These are phyloP conservation scores for Chalciporus pseudorubinellus DNA, from an alignment of 768 basidiomycete species.

Conservation along the genomic window DNA sequence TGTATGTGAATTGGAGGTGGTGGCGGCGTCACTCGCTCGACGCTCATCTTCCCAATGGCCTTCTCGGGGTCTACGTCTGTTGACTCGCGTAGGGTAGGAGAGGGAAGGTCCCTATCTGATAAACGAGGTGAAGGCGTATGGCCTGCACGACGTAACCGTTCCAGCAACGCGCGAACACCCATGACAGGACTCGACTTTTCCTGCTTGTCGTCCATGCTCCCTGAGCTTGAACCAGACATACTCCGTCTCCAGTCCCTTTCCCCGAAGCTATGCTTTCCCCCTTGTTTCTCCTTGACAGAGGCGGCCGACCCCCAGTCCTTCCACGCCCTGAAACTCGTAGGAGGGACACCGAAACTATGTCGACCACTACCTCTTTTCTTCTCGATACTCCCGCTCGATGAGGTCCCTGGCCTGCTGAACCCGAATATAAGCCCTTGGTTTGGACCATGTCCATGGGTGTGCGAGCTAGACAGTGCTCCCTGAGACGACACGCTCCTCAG, in stretches of 20 bases:
- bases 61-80: conserved; percentile 17
- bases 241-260: conserved; percentile 15
- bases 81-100: conserved; percentile 3
- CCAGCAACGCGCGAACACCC: conserved; percentile 29
- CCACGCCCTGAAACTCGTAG: conserved; percentile 27
- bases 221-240: conserved; percentile 14
- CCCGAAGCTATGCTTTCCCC: conserved; percentile 9
- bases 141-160: conserved; percentile 24
- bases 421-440: conserved; percentile 19
- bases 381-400: conserved; percentile 19
- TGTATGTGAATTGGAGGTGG: conserved; percentile 16
- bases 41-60: not conserved
- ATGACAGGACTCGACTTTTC: conserved; percentile 19
- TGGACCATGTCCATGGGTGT: conserved; percentile 17
- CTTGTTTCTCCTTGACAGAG: conserved; percentile 19
- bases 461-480: conserved; percentile 24
- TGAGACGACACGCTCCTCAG: conserved; percentile 33
- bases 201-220: conserved; percentile 23
- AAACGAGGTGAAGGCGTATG: conserved; percentile 30
- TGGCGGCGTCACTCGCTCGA: conserved; percentile 10
- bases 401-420: conserved; percentile 15
- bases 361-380: conserved; percentile 10
- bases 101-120: conserved; percentile 21
- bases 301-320: conserved; percentile 14
- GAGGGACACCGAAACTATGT: conserved; percentile 23